Base-by-base conservation (phyloP, 345 rosid genomes). In the Ceriops zippeliana region DNA sequence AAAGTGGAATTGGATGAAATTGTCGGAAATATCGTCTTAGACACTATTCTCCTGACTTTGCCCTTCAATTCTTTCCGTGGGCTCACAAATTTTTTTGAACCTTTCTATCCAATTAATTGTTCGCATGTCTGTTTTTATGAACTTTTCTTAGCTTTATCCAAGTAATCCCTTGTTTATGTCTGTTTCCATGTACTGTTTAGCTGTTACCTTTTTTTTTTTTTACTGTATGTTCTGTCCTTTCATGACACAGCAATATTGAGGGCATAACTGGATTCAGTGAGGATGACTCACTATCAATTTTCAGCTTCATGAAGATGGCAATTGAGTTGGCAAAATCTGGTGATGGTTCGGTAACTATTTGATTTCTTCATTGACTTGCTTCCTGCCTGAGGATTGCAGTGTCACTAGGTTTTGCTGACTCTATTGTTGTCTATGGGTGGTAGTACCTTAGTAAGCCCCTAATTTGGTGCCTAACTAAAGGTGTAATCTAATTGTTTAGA, bases 211-310 rank as follows among this genome's bases (percentile, higher is more conserved):
- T 54, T 0, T 26, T 54, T 24, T 54, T 34, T 34, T 34, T 0
- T 3, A 54, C 58, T 26, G 1, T 54, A 5, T 38, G 4, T 64
- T 51, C 46, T 37, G n/a, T 63, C 21, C 54, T 22, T 32, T 21
- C 52, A 10, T 68, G 6, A 34, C 58, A n/a, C 83, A 89, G 97
- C 87, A 89, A 86, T 73, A 86, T 89, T 68, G 86, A 83, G 61
- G 97, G 98, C 66, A 86, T 91, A 70, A 74, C 83, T 81, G 91
- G 97, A 66, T 91, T 93, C 67, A 79, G 78, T 70, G 86, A 87
- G 31, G 91, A 86, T 61, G 96, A 88, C 37, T 70, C 86, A 20
- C 73, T 67, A 52, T 82, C 85, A 35, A 67, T 89, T 67, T 73
- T 66, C 74, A 77, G 69, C 57, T 88, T 81, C 82, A 91, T 89